Percentiles rank a stretch among this genome's conserved stretches.
phyloP scores from a whole-genome alignment of 805 yeast genomes.

The Zygotorulaspora florentina region DNA sequence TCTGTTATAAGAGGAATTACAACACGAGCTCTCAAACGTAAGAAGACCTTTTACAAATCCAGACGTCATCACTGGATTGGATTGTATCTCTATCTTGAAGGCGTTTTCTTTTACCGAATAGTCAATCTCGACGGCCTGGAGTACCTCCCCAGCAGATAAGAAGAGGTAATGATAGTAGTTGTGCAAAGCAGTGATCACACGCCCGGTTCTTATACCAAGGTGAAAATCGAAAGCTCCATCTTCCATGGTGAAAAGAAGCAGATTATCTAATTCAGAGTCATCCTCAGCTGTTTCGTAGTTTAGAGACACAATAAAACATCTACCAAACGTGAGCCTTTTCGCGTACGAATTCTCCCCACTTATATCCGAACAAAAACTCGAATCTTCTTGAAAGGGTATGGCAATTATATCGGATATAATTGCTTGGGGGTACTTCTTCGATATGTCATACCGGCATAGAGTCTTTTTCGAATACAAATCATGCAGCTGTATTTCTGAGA shows the following conservation, averaged over 20 bases:
- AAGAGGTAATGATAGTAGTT: conserved; percentile 30
- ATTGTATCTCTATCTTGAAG: conserved; percentile 27
- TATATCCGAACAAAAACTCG: background rate
- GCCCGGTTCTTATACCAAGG: conserved; percentile 19
- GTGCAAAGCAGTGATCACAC: conserved; percentile 21
- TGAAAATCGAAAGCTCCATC: conserved; percentile 31
- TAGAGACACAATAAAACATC: conserved; percentile 38
- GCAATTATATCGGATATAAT: conserved; percentile 19
- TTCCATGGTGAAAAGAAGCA: conserved; percentile 37
- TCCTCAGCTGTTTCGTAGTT: conserved; percentile 33
- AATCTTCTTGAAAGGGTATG: conserved; percentile 13
- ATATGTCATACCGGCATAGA: conserved; percentile 9
- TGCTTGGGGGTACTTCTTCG: conserved; percentile 21
- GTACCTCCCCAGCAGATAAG: conserved; percentile 33
- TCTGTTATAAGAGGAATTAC: background rate
- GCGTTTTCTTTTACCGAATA: conserved; percentile 36
- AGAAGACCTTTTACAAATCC: conserved; percentile 12
- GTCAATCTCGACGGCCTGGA: conserved; percentile 32
- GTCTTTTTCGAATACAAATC: conserved; percentile 13
- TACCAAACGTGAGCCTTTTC: conserved; percentile 33
- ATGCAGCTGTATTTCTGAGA: conserved; percentile 14
- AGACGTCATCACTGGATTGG: conserved; percentile 19
- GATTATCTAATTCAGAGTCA: conserved; percentile 24
- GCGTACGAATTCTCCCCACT: conserved; percentile 26
- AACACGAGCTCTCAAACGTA: background rate